A percentile compares a stretch with the other conserved stretches of the same genome.
phyloP scores from a whole-genome alignment of 2,329 filamentous ascomycete species.

The Sporothrix brasiliensis region DNA sequence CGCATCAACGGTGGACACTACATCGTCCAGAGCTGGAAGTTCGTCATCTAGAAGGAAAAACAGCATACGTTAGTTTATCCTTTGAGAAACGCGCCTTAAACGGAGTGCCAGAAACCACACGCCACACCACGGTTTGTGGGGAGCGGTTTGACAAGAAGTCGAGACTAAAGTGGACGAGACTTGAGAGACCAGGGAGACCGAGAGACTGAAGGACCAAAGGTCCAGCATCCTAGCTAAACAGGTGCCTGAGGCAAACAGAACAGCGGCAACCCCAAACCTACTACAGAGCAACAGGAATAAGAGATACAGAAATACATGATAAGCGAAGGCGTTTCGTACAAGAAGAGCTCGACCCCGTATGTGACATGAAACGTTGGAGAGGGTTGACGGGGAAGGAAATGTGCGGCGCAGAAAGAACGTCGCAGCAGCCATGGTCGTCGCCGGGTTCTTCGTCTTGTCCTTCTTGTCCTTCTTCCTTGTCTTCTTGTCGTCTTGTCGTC shows the following conservation, averaged over 20 bases:
- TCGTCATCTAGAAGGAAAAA: slow-evolving; percentile 60
- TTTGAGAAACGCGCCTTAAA: neutral
- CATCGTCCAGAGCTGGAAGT: slow-evolving; percentile 63
- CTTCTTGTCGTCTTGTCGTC: slow-evolving; percentile 26
- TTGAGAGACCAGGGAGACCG: neutral
- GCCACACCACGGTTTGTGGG: neutral
- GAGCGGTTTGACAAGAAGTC: neutral
- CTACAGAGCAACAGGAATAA: neutral
- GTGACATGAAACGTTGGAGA: neutral
- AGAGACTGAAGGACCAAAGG: neutral
- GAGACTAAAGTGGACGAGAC: slow-evolving; percentile 1
- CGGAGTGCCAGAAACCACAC: neutral
- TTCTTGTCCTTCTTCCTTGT: slow-evolving; percentile 23
- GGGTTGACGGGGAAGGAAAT: neutral
- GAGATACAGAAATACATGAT: slow-evolving; percentile 10
- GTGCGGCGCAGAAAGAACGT: neutral
- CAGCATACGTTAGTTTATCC: slow-evolving; percentile 30
- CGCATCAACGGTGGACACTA: slow-evolving; percentile 66
- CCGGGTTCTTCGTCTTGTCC: slow-evolving; percentile 1
- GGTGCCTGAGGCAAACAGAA: slow-evolving; percentile 6
- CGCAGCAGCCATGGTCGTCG: neutral
- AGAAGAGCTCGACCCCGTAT: neutral
- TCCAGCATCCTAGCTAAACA: neutral
- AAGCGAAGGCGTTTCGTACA: slow-evolving; percentile 4
- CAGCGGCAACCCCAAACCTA: neutral